Evolutionary conservation across 2,329 filamentous ascomycete genomes (phyloP), one percentile per base, ranked within the genome.

Genomic region (Thermoascus crustaceus): DNA sequence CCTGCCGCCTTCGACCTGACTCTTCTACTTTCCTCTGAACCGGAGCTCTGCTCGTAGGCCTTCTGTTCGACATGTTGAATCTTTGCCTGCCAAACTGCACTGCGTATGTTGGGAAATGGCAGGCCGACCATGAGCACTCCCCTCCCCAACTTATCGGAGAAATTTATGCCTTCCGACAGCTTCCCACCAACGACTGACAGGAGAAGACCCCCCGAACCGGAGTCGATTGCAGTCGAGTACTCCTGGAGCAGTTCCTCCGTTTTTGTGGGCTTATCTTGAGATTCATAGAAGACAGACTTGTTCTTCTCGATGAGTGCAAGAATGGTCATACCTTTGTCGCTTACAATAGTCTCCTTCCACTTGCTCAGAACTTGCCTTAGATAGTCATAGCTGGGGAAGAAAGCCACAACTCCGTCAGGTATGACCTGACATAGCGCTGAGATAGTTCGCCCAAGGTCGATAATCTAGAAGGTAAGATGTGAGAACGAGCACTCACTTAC

Each of bases 131-230:
- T 82, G 9, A 94, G 68, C 6, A 98, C 87, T 35, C 85, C 89
- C 17, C 91, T 80, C 1, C 91, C 91, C 0, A 98, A 76, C 3
- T 74, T 72, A 62, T 98, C 88, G 0, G 85, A 89, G 65, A 98
- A 98, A 63, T 98, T 98, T 66, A 98, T 98, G 45, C 91, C 91
- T 63, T 98, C 91, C 39, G 85, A 94, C 64, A 98, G 81, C 47
- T 89, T 94, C 9, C 91, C 91, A 36, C 89, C 89, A 2, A 98
- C 82, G 3, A 98, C 88, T 35, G 86, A 88, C 17, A 98, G 74
- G 0, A 98, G 73, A 0, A 96, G 65, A 0, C 84, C 89, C 0
- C 88, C 88, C 31, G 73, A 69, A 2, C 59, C 70, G 25, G 54
- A 63, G 48, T 57, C 69, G 23, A 96, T 80, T 3, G 81, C 78